Evolutionary conservation across 345 rosid species (phyloP).

Genomic region (Heritiera littoralis): DNA sequence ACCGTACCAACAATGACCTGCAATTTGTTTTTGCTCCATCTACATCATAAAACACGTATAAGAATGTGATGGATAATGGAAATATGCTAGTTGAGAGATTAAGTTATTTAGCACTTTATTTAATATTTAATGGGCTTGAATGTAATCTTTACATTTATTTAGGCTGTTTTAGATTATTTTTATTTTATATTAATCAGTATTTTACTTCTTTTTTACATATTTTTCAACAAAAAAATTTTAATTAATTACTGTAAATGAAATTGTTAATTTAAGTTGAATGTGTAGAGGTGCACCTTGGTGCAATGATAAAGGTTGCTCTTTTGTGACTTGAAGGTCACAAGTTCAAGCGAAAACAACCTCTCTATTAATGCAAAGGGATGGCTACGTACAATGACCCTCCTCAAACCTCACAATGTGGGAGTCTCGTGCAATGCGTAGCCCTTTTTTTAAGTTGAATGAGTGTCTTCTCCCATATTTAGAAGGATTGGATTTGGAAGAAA

Average conservation of each 20-base stretch:
- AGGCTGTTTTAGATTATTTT: neutral
- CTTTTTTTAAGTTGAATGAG: no score
- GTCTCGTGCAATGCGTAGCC: no score
- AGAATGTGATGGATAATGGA: slow-evolving; percentile 4
- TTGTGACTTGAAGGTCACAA: no score
- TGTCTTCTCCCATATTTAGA: no score
- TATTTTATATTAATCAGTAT: neutral
- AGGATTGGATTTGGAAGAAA: no score
- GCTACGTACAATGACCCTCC: no score
- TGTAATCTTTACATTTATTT: slow-evolving; percentile 1
- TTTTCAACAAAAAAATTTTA: neutral
- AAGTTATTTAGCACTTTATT: neutral
- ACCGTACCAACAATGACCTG: slow-evolving; percentile 99
- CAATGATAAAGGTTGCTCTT: no score
- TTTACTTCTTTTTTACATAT: neutral
- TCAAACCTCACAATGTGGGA: no score
- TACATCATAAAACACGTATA: slow-evolving; percentile 35
- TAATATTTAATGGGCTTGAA: neutral
- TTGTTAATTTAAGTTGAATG: no score
- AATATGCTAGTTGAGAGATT: neutral
- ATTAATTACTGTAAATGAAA: neutral
- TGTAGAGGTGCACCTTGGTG: no score
- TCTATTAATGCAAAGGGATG: no score
- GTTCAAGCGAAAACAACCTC: no score
- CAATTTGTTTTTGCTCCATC: slow-evolving; percentile 94